Base-by-base conservation (phyloP, 176 grass and related monocot genomes). In the Raddia distichophylla region DNA sequence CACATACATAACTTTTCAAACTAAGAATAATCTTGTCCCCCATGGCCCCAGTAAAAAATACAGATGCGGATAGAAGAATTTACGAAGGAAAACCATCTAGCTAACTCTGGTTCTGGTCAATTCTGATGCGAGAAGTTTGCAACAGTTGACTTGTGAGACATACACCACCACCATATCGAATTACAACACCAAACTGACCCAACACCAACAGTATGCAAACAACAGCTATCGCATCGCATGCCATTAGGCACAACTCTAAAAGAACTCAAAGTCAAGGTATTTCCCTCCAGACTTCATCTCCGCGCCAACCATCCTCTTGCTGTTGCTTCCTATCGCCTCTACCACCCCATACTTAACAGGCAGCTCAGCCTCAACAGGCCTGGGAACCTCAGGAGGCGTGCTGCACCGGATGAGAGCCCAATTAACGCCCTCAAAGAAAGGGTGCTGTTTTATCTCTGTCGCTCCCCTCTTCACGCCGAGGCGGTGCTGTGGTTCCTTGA, bases 201-300 rank as follows among this genome's bases (percentile, higher is more conserved):
- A 78, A 66, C 73, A 67, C 57, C 32, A 80, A 66, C 67, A 78
- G 33, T 22, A 60, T n/a, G 88, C 60, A 86, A 82, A 53, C 73
- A 82, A 82, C 45, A 59, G 66, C 19, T 54, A 58, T 44, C 4
- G 37, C 37, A 58, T 44, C 4, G 37, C 37, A 40, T 40, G 73
- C 17, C 44, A 35, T 34, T 53, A 71, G 51, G 17, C 67, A 52
- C 73, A 53, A 57, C 49, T 64, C 95, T 98, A 98, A 83, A 98
- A 98, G 80, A 98, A 98, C 85, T 98, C 95, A 5, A 98, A 98
- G 87, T 98, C 95, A 32, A 98, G 84, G 83, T 98, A 95, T 62
- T 94, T 98, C 7, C 92, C 89, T 10, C 82, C 90, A 0, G 81
- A 71, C 85, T 93, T 94, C 33, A 86, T 64, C 43, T 95, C 91